Base-by-base conservation (phyloP, 1,284 basidiomycete genomes). In the Trichosporon sp. region DNA sequence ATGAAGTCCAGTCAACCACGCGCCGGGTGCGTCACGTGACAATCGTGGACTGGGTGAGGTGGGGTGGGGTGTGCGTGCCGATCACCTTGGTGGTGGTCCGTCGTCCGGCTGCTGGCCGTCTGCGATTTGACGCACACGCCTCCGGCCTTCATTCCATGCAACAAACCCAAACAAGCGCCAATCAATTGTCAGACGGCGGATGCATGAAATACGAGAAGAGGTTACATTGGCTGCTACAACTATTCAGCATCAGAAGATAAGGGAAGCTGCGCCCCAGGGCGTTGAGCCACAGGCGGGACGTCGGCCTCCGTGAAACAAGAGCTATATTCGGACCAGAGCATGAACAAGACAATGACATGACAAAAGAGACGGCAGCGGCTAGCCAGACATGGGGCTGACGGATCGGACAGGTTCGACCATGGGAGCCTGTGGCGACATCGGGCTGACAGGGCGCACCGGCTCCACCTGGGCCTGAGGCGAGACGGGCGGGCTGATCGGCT, bases 1-100 rank as follows among this genome's bases (percentile, higher is more conserved):
- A 54, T 54, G 49, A 54, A 52, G 46, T 52, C 25, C 46, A 54
- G 49, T 54, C 49, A 54, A n/a, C 49, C 25, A 21, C 25, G 49
- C 25, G 49, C 4, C 25, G 14, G 14, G 13, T 16, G n/a, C 11
- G 49, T 54, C 25, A 54, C 49, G 25, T 29, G 49, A 27, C 25
- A 11, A 10, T 27, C 49, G 49, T 27, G n/a, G n/a, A n/a, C n/a
- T n/a, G n/a, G n/a, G n/a, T n/a, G n/a, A n/a, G n/a, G n/a, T n/a
- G n/a, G n/a, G n/a, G n/a, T n/a, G n/a, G n/a, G n/a, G n/a, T n/a
- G n/a, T n/a, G n/a, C n/a, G n/a, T n/a, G 40, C 8, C 16, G 40
- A 44, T 44, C 40, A 16, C n/a, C n/a, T n/a, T n/a, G n/a, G n/a
- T n/a, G n/a, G n/a, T n/a, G n/a, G n/a, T n/a, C n/a, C n/a, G n/a